phyloP scores from a whole-genome alignment of 306 rosid genomes.

The Leucaena leucocephala region DNA sequence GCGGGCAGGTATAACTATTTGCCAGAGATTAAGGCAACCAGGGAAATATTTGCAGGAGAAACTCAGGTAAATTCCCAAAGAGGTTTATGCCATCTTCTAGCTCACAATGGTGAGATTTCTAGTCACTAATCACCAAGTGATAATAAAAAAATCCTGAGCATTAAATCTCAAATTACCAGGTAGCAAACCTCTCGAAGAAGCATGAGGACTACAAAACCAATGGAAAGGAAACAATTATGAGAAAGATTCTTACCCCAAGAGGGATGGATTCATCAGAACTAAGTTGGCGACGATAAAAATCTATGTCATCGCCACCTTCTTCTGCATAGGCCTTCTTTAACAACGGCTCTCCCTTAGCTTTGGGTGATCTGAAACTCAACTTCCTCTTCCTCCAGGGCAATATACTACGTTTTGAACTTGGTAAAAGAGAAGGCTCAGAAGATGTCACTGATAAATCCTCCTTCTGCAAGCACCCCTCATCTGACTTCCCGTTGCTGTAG shows the following conservation, averaged over 20 bases:
- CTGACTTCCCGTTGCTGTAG: constrained; percentile 82
- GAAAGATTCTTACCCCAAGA: constrained; percentile 59
- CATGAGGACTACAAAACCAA: constrained; percentile 24
- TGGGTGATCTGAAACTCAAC: constrained; percentile 96
- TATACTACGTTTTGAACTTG: constrained; percentile 82
- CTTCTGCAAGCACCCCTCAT: constrained; percentile 53
- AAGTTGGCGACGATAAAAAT: constrained; percentile 92
- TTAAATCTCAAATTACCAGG: constrained; percentile 10
- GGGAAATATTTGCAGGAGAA: not conserved
- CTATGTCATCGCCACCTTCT: constrained; percentile 99
- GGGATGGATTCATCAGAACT: constrained; percentile 92
- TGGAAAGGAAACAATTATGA: constrained; percentile 27
- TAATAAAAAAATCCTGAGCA: not conserved
- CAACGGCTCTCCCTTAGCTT: constrained; percentile 94
- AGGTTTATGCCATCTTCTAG: not conserved
- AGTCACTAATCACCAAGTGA: constrained; percentile 10
- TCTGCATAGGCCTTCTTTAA: constrained; percentile 94
- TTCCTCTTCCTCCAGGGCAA: constrained; percentile 99
- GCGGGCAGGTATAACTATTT: too few species aligned
- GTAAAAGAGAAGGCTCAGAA: constrained; percentile 59
- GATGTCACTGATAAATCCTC: constrained; percentile 67
- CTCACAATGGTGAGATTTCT: not conserved
- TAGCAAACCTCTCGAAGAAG: constrained; percentile 12
- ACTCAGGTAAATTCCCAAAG: not conserved
- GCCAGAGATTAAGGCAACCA: too few species aligned